Base-by-base conservation (phyloP, 2,329 filamentous ascomycete species). In the Xylariales sp. region DNA sequence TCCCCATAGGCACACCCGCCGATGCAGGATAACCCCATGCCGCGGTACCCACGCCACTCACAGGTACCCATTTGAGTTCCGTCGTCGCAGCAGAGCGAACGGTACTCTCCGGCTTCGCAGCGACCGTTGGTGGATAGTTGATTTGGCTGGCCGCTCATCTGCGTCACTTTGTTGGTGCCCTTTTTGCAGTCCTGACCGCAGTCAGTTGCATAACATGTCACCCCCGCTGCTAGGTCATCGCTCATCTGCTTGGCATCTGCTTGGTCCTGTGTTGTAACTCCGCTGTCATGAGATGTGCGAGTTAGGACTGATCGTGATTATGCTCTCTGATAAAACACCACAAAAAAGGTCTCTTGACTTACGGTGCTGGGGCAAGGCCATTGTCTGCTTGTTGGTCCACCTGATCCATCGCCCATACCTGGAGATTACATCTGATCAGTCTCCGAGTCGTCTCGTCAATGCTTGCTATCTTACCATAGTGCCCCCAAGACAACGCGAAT, bases 401-500 rank as follows among this genome's bases (percentile, higher is more conserved):
- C 12, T 66, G 58, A 18, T 66, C 64, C 3, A 66, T 52, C 1
- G 62, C 62, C 62, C 62, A 64, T 1, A 28, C 71, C 76, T 23
- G 23, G 23, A 23, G 2, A 23, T 23, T 23, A 23, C 23, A 23
- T 23, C 23, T 23, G 23, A 23, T 23, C 23, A 23, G 23, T 23
- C 23, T 23, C 23, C 23, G 23, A 23, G 23, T 23, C 23, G 23
- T 23, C 23, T 23, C 23, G 23, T 23, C 23, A 23, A 23, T 23
- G 23, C 23, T 23, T 23, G 23, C 23, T 23, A 23, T 23, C 23
- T 23, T 23, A 23, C 23, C 23, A 23, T 39, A 8, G 6, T 10
- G 8, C 36, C 36, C 8, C 39, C 39, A 14, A 39, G 12, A 10
- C 36, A 39, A 8, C 36, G 36, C 8, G 36, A 39, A 39, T 39